A percentile compares a stretch with the other conserved stretches of the same genome.
phyloP scores from a whole-genome alignment of 2,329 filamentous ascomycete genomes.

The Celoporthe dispersa region DNA sequence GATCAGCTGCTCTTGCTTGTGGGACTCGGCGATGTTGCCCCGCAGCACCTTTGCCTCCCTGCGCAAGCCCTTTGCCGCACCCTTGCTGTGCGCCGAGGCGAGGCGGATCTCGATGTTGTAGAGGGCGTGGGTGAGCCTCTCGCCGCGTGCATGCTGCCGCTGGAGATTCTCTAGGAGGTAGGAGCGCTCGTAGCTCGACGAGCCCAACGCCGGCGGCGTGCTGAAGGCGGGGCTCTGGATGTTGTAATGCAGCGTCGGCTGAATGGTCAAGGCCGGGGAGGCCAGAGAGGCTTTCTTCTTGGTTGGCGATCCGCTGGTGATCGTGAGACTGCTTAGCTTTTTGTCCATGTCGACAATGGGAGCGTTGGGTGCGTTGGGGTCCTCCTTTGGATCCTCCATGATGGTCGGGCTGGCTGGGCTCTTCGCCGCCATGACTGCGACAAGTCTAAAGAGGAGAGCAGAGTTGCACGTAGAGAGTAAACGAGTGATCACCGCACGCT shows the following conservation, averaged over 20 bases:
- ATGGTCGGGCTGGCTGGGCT: constrained; percentile 9
- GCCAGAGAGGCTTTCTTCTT: neutral
- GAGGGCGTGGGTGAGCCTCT: constrained; percentile 46
- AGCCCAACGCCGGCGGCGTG: constrained; percentile 46
- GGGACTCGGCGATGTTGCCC: constrained; percentile 48
- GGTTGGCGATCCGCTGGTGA: neutral
- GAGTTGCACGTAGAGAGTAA: neutral
- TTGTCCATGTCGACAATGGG: neutral
- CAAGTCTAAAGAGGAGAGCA: neutral
- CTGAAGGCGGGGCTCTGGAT: constrained; percentile 36
- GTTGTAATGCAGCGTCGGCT: neutral
- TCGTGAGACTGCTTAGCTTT: neutral
- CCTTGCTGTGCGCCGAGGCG: constrained; percentile 26
- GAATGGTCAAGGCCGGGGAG: neutral
- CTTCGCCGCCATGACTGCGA: neutral
- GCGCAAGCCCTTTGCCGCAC: constrained; percentile 35
- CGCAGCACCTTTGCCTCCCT: constrained; percentile 49
- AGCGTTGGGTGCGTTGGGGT: neutral
- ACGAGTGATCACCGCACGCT: neutral
- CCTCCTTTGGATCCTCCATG: neutral
- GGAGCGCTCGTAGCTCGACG: constrained; percentile 50
- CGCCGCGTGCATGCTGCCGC: constrained; percentile 43
- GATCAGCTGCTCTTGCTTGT: constrained; percentile 52
- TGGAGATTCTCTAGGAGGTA: constrained; percentile 51
- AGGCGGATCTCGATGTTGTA: constrained; percentile 40